phyloP scores from a whole-genome alignment of 495 filamentous ascomycete species.

The Tuber borchii region DNA sequence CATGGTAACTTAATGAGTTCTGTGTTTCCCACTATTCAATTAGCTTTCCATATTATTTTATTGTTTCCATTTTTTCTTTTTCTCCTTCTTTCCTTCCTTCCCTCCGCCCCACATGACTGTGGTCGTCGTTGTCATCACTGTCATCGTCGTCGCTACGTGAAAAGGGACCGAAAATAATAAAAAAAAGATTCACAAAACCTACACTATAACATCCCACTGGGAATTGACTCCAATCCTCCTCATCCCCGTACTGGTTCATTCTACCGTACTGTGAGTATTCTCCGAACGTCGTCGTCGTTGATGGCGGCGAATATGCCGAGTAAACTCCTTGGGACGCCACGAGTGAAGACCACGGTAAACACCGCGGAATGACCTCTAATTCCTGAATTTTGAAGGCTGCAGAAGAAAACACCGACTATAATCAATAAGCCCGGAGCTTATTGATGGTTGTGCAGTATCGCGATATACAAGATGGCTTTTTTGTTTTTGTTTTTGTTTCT shows the following conservation, averaged over 20 bases:
- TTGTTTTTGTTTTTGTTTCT: neutral
- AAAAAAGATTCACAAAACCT: constrained; percentile 6
- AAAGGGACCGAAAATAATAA: neutral
- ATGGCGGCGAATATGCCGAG: constrained; percentile 29
- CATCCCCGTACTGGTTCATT: constrained; percentile 32
- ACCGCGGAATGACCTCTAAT: constrained; percentile 42
- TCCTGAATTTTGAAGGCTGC: constrained; percentile 43
- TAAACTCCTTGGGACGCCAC: constrained; percentile 35
- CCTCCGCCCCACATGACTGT: too few relatives aligned
- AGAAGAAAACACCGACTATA: constrained; percentile 23
- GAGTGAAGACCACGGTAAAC: constrained; percentile 39
- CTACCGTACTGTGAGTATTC: constrained; percentile 29
- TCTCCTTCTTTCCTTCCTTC: neutral
- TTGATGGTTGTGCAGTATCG: constrained; percentile 9
- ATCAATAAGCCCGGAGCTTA: constrained; percentile 24
- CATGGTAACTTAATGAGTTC: constrained; percentile 38
- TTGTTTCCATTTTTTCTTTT: neutral
- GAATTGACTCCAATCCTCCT: constrained; percentile 35
- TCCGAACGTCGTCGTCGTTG: constrained; percentile 28
- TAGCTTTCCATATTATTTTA: neutral
- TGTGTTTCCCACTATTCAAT: constrained; percentile 16
- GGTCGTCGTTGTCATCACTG: neutral
- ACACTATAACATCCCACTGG: constrained; percentile 23
- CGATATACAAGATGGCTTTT: constrained; percentile 28
- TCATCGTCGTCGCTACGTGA: neutral